A percentile compares a stretch with the other conserved stretches of the same genome.
Evolutionary conservation across 2,329 filamentous ascomycete genomes (phyloP).

Genomic region (Aspergillus oerlinghausenensis): DNA sequence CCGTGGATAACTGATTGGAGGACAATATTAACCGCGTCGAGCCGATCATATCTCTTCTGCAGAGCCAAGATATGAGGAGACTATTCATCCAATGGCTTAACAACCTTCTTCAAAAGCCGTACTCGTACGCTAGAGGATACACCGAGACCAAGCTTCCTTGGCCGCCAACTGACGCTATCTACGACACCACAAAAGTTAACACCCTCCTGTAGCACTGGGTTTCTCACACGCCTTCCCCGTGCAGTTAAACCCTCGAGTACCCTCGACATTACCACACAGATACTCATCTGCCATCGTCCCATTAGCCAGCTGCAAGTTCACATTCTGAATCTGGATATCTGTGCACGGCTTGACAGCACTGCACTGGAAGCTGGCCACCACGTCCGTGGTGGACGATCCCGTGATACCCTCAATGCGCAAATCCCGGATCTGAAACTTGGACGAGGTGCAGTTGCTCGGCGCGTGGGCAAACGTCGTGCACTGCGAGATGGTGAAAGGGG

Average conservation of each 20-base stretch:
- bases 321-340: constrained; percentile 17
- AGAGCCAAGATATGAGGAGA: not conserved
- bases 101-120: too few relatives aligned
- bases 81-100: too few relatives aligned
- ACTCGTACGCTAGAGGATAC: not conserved
- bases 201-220: constrained; percentile 31
- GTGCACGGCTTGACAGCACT: constrained; percentile 25
- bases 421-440: constrained; percentile 37
- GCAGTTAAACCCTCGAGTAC: constrained; percentile 20
- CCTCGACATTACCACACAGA: constrained; percentile 24
- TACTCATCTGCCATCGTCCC: constrained; percentile 17
- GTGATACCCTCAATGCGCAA: constrained; percentile 19
- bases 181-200: constrained; percentile 2
- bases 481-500: constrained; percentile 35
- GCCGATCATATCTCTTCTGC: not conserved
- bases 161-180: not conserved
- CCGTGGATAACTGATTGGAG: not conserved
- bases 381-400: constrained; percentile 13
- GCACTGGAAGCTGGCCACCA: constrained; percentile 29
- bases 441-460: constrained; percentile 37
- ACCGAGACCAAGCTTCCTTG: not conserved
- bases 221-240: constrained; percentile 18
- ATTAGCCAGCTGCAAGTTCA: constrained; percentile 17
- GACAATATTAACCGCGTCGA: not conserved
- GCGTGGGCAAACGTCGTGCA: constrained; percentile 35